These are phyloP conservation scores for Elsinoe batatas DNA, from an alignment of 2,329 filamentous ascomycete genomes.

Conservation along the genomic window DNA sequence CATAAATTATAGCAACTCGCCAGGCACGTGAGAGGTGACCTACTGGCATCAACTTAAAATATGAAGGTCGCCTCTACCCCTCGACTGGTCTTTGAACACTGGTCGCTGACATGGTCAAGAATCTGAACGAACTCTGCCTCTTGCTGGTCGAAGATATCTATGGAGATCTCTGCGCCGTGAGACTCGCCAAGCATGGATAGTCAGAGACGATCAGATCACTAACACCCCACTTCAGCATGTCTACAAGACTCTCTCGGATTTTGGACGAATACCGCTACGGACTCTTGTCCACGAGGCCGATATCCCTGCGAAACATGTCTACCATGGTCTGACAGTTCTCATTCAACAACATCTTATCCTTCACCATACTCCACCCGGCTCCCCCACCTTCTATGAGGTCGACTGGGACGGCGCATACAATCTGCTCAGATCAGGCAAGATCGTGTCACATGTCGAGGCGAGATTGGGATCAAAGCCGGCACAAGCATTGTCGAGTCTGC, in stretches of 20 bases:
- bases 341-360: conserved; percentile 70
- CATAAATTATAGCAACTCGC: background rate
- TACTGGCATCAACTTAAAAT: conserved; percentile 19
- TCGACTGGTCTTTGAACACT: background rate
- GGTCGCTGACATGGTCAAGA: conserved; percentile 36
- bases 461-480: conserved; percentile 66
- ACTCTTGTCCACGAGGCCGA: conserved; percentile 63
- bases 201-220: background rate
- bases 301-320: conserved; percentile 64
- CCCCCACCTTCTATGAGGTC: conserved; percentile 68
- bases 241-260: conserved; percentile 64
- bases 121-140: conserved; percentile 76
- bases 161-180: conserved; percentile 84
- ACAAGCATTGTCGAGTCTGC: conserved; percentile 62
- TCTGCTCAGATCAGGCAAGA: conserved; percentile 70
- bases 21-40: conserved; percentile 28
- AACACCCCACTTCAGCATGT: conserved; percentile 54
- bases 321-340: conserved; percentile 71
- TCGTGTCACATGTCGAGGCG: conserved; percentile 63
- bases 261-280: conserved; percentile 64
- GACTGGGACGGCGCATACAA: conserved; percentile 73
- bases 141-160: conserved; percentile 82
- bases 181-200: conserved; percentile 26
- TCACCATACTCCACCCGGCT: conserved; percentile 30
- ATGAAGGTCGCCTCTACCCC: conserved; percentile 12